Conservation (phyloP, 2,329 filamentous ascomycete species). For the Colletotrichum sp. region DNA sequence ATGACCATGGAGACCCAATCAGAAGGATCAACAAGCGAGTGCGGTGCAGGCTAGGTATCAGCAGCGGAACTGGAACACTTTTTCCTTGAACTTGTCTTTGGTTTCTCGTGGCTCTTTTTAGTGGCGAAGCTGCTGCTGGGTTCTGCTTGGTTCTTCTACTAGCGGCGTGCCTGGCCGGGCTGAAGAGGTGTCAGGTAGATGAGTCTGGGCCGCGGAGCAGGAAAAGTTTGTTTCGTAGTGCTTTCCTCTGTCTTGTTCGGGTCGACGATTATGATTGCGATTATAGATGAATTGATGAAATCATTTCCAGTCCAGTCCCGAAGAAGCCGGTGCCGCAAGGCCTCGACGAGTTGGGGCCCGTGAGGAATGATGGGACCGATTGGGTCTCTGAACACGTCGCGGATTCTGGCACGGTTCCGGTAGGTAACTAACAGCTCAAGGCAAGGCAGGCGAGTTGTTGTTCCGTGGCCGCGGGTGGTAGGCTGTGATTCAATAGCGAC, state of each 20-base stretch:
- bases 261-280: neutral
- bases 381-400: neutral
- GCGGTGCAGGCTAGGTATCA: neutral
- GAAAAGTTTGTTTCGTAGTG: constrained; percentile 13
- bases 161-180: neutral
- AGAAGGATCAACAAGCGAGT: neutral
- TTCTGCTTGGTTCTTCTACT: constrained; percentile 6
- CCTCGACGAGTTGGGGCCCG: neutral
- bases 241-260: neutral
- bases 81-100: neutral
- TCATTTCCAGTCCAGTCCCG: neutral
- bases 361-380: neutral
- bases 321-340: neutral
- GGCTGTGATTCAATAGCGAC: neutral
- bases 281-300: neutral
- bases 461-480: neutral
- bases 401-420: neutral
- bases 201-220: neutral
- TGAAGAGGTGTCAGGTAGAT: constrained; percentile 8
- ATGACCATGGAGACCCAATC: neutral
- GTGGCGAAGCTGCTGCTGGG: neutral
- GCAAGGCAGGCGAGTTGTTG: neutral
- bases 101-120: neutral
- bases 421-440: neutral
- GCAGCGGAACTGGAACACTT: neutral